Percentiles rank a stretch among this genome's conserved stretches.
phyloP scores from a whole-genome alignment of 2,329 filamentous ascomycete species.

The Coniochaeta prunicola region DNA sequence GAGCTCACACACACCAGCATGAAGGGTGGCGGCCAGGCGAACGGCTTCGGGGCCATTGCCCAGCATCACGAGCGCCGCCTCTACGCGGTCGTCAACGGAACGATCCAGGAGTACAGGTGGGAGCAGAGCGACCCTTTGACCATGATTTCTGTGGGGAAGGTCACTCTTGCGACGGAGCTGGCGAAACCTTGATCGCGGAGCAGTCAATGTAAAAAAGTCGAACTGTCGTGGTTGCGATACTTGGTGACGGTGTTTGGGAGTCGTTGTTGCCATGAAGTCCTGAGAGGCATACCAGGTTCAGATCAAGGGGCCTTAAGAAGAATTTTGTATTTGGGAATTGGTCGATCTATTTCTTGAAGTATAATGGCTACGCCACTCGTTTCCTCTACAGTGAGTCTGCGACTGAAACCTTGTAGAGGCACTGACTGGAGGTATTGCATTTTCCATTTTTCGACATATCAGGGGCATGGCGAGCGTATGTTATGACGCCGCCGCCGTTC shows the following conservation, averaged over 20 bases:
- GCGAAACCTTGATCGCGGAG: neutral
- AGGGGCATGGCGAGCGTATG: neutral
- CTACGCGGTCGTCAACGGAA: neutral
- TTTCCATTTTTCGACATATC: neutral
- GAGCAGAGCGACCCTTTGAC: neutral
- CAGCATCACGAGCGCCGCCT: neutral
- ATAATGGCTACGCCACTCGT: no score
- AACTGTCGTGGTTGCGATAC: no score
- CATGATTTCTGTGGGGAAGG: neutral
- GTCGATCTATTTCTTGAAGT: no score
- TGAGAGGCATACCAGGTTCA: no score
- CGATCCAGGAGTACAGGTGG: neutral
- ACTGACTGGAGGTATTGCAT: neutral
- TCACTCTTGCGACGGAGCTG: neutral
- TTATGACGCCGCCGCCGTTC: neutral
- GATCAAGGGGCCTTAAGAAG: no score
- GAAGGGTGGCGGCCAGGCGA: neutral
- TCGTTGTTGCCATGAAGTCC: no score
- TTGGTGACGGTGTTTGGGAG: no score
- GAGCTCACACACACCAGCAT: neutral
- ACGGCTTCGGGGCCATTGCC: neutral
- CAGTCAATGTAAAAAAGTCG: no score
- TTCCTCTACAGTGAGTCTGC: no score
- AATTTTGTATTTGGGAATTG: no score
- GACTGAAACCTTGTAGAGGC: neutral